Evolutionary conservation across 495 filamentous ascomycete genomes (phyloP), one percentile per base, ranked within the genome.

Genomic region (Penicillium coprophilum): DNA sequence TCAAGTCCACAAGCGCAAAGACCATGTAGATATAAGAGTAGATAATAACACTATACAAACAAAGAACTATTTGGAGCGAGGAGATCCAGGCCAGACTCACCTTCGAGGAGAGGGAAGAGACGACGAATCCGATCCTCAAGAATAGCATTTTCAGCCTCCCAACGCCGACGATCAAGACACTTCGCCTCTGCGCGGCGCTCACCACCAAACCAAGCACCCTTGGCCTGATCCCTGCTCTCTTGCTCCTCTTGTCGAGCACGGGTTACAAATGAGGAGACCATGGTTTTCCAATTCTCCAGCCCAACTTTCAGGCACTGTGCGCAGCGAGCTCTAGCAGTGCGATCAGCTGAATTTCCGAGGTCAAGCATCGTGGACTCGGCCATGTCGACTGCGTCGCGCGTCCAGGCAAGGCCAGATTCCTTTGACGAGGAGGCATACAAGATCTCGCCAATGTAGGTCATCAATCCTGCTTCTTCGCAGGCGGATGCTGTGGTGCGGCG

Each of bases 401-500:
- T 94, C 92, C 92, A 96, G 50, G 82, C 81, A 9, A 97, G 78
- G 1, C 90, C 92, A 51, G 85, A 81, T 41, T 87, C 82, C 31
- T 78, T 77, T 5, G 69, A 74, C 12, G 80, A 77, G 8, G 80
- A 80, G 1, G 91, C 82, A 74, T 87, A 97, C 46, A 98, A 71
- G 57, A 97, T 92, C 75, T 98, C 94, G 52, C 93, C 95, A 54
- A 98, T 91, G 71, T 96, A 91, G 19, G 88, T 80, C 85, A 92
- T 89, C 4, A 96, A 72, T 6, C 81, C 88, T 4, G 91, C 91
- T 68, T 96, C 90, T 48, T 91, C 87, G 77, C 94, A 96, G 28
- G 79, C 71, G 50, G 88, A 85, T 24, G 74, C 72, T 0, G 79
- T 53, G 30, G 81, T 80, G 32, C 87, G 85, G 4, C 77, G 50